Evolutionary conservation across 805 yeast genomes (phyloP), one percentile per base, ranked within the genome.

Genomic region (Kuraishia piskuri): DNA sequence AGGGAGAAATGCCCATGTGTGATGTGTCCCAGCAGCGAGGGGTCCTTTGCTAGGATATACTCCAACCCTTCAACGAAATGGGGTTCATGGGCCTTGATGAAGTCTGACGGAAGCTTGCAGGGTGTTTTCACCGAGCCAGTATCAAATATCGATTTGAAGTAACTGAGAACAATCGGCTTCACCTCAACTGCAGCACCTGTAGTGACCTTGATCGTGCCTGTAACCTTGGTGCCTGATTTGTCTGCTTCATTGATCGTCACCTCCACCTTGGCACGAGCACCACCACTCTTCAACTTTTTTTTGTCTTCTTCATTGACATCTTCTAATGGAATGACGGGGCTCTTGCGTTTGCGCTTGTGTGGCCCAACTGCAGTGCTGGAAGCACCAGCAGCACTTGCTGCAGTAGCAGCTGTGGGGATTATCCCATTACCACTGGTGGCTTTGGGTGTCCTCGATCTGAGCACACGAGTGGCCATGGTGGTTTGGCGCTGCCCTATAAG

Each of bases 41-140:
- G 67, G 52, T 68, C 71, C 48, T 54, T 63, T 5, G 23, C 37
- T 5, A 66, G 31, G 3, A 68, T 54, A 46, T 45, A 57, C 20
- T 59, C 44, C 20, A 68, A 49, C 1, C 68, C 71, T 20, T 59
- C 52, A 1, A 61, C 49, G 26, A 66, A 63, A 23, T 58, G 59
- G 3, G 52, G 51, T 5, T 55, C 54, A 52, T 68, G 68, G 1
- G 49, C 20, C 2, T 26, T 17, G 3, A 19, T 22, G 50, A 58
- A 61, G 3, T 50, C 54, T 1, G 49, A 46, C 0, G 64, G 60
- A 2, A 60, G 40, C 22, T 48, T 31, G 21, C 19, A 31, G 9
- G 31, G 14, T 2, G 40, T 4, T 10, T 31, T 31, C 17, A 10
- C 40, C 7, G 40, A 31, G 40, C n/a, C 4, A 31, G 40, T 3